These are phyloP conservation scores for Gigaspora rosea DNA, from an alignment of 192 early-diverging fungal genomes.

Conservation along the genomic window DNA sequence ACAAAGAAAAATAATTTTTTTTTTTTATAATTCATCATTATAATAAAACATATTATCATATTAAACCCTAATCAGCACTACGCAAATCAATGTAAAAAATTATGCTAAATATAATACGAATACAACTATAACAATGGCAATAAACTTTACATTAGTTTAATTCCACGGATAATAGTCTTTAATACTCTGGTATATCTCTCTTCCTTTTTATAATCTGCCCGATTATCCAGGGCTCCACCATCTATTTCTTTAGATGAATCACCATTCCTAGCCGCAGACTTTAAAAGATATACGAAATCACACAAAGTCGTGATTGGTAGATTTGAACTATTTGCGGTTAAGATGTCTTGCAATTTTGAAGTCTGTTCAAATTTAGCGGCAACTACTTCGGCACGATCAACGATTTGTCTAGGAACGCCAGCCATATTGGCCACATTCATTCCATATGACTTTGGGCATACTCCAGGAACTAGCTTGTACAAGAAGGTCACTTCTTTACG, in stretches of 20 bases:
- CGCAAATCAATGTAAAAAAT: too few relatives aligned
- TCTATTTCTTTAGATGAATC: not conserved
- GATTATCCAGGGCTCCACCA: conserved; percentile 36
- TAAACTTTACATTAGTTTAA: not conserved
- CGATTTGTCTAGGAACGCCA: conserved; percentile 73
- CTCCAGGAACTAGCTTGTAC: conserved; percentile 84
- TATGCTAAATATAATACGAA: too few relatives aligned
- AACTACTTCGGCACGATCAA: conserved; percentile 68
- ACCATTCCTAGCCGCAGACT: not conserved
- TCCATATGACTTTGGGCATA: conserved; percentile 91
- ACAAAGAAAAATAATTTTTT: too few relatives aligned
- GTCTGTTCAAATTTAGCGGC: conserved; percentile 76
- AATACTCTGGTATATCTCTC: conserved; percentile 15
- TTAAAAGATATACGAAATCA: conserved; percentile 38
- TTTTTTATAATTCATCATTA: too few relatives aligned
- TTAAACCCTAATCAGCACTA: too few relatives aligned
- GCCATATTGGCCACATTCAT: conserved; percentile 99
- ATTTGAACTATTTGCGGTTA: conserved; percentile 18
- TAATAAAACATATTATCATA: too few relatives aligned
- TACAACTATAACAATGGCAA: too few relatives aligned
- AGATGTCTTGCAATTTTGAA: conserved; percentile 37
- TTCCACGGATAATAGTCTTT: conserved; percentile 15
- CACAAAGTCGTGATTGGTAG: conserved; percentile 15
- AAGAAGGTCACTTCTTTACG: conserved; percentile 91
- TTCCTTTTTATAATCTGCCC: conserved; percentile 26